These are phyloP conservation scores for Monosporascus sp. DNA, from an alignment of 2,329 filamentous ascomycete species.

Conservation along the genomic window DNA sequence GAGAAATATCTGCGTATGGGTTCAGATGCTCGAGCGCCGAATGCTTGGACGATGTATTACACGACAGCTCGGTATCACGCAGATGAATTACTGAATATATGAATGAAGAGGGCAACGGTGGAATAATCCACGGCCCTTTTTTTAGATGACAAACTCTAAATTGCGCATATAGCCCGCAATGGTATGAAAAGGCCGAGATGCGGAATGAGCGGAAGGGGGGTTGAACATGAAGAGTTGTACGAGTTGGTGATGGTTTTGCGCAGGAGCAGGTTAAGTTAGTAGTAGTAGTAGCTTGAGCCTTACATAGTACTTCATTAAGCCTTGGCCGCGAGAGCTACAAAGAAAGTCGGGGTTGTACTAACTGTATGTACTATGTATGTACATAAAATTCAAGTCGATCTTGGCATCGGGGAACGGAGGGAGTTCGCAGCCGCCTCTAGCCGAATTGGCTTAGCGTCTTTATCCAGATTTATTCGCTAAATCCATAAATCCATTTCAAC, in stretches of 20 bases:
- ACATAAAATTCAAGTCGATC: no score
- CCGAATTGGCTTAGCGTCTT: not conserved
- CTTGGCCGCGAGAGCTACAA: no score
- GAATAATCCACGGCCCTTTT: no score
- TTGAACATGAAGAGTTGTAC: not conserved
- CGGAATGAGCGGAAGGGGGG: not conserved
- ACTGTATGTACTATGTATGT: no score
- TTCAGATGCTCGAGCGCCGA: not conserved
- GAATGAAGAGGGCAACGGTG: no score
- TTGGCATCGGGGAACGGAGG: not conserved
- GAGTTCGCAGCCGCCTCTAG: not conserved
- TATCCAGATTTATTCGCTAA: no score
- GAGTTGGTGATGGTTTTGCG: not conserved
- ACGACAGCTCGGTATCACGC: not conserved
- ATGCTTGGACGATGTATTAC: not conserved
- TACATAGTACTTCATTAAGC: not conserved
- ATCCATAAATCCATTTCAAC: no score
- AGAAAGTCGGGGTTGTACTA: no score
- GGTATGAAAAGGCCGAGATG: not conserved
- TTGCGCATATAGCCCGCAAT: not conserved
- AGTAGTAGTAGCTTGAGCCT: not conserved
- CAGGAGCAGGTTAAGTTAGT: not conserved
- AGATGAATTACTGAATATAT: no score
- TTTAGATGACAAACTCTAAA: not conserved
- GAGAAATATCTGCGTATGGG: not conserved